These are phyloP conservation scores for Amanita rimosa DNA, from an alignment of 768 basidiomycete genomes.

Conservation along the genomic window DNA sequence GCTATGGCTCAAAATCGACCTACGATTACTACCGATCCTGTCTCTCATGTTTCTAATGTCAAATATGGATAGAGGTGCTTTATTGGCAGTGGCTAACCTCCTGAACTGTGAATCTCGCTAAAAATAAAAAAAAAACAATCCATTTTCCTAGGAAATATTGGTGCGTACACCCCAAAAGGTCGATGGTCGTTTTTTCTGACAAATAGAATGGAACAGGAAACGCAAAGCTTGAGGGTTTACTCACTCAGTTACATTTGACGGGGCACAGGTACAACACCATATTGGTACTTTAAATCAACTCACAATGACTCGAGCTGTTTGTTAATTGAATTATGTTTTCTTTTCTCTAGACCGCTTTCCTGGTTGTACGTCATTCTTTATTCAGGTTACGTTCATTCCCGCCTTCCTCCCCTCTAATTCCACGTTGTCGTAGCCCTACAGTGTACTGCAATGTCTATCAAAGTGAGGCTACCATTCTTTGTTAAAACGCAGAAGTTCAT, in stretches of 20 bases:
- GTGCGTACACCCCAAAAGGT: not conserved
- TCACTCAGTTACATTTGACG: slow-evolving; percentile 41
- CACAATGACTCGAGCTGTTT: no score
- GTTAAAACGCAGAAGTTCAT: no score
- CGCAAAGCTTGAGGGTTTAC: slow-evolving; percentile 54
- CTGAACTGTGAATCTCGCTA: not conserved
- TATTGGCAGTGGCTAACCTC: no score
- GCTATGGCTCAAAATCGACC: slow-evolving; percentile 48
- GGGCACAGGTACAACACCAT: slow-evolving; percentile 58
- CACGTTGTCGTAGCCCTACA: no score
- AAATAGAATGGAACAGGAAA: slow-evolving; percentile 30
- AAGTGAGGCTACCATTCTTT: not conserved
- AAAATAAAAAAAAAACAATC: no score
- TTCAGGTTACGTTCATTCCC: no score
- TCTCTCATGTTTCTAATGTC: slow-evolving; percentile 49
- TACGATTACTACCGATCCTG: slow-evolving; percentile 46
- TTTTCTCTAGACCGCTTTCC: no score
- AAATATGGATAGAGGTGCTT: slow-evolving; percentile 49
- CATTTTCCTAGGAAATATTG: not conserved
- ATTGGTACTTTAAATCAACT: slow-evolving; percentile 30
- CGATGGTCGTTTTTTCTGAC: not conserved
- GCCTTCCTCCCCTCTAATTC: no score
- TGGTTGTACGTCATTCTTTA: no score
- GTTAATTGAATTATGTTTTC: no score
- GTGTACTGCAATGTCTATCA: no score